phyloP scores from a whole-genome alignment of 163 green algal genomes.

The Volvox carteri region DNA sequence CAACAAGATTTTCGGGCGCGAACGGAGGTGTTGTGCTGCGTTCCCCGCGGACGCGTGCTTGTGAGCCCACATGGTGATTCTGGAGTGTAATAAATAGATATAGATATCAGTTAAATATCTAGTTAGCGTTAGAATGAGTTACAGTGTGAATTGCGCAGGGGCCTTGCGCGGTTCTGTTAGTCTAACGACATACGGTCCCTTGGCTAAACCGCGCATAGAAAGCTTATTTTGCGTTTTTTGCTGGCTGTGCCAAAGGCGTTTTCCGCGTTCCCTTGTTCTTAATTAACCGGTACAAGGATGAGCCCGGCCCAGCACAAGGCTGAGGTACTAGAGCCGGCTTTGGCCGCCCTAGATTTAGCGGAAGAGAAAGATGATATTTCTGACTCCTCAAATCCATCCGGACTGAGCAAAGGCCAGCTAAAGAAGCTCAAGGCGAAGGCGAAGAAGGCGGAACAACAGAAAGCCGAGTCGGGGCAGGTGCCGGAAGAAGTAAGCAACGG shows the following conservation, averaged over 20 bases:
- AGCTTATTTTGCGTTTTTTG: not conserved
- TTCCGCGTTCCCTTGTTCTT: not conserved
- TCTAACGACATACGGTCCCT: not conserved
- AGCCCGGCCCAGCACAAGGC: slow-evolving; percentile 20
- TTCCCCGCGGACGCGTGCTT: not conserved
- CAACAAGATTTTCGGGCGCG: not conserved
- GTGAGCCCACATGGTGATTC: not conserved
- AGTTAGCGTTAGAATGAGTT: too few species aligned
- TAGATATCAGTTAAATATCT: not conserved
- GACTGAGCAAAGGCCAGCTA: slow-evolving; percentile 65
- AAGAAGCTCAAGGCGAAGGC: slow-evolving; percentile 73
- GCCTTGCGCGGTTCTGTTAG: slow-evolving; percentile 19
- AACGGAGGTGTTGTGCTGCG: not conserved
- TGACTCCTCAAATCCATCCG: not conserved
- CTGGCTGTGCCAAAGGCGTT: not conserved
- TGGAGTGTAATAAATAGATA: not conserved
- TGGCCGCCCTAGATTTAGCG: slow-evolving; percentile 24
- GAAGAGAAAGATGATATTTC: slow-evolving; percentile 11
- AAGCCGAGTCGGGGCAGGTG: not conserved
- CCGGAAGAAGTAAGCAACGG: not conserved
- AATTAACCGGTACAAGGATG: not conserved
- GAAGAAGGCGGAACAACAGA: slow-evolving; percentile 59
- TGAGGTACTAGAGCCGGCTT: not conserved
- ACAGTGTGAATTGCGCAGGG: not conserved
- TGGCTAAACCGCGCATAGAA: not conserved